Conservation (phyloP, 306 rosid genomes). For the Malus sylvestris region DNA sequence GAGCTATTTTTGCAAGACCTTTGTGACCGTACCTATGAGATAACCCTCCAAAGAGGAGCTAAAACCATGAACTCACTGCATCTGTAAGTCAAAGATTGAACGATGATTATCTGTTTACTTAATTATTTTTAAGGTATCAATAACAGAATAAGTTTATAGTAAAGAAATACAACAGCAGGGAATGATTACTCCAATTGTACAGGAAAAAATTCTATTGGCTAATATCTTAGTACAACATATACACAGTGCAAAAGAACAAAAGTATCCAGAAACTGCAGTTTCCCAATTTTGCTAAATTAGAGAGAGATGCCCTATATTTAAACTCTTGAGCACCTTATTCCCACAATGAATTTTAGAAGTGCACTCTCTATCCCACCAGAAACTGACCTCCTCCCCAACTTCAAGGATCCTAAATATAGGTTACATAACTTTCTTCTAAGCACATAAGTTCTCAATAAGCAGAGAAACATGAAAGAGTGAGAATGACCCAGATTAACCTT, state of each 20-base stretch:
- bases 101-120: background rate
- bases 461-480: background rate
- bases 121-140: background rate
- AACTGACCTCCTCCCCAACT: background rate
- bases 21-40: slow-evolving; percentile 88
- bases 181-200: background rate
- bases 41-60: slow-evolving; percentile 96
- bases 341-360: background rate
- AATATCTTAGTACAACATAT: background rate
- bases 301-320: background rate
- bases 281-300: background rate
- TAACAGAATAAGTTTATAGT: background rate
- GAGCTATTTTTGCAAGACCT: slow-evolving; percentile 96
- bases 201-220: background rate
- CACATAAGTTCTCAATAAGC: background rate
- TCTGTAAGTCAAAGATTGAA: slow-evolving; percentile 53
- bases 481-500: background rate
- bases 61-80: slow-evolving; percentile 94
- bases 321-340: background rate
- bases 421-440: background rate
- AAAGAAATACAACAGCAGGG: background rate
- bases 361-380: background rate
- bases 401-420: background rate
- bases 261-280: background rate
- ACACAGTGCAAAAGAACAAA: background rate